These are phyloP conservation scores for Hamamelis virginiana DNA, from an alignment of 164 flowering plant genomes.

Conservation along the genomic window DNA sequence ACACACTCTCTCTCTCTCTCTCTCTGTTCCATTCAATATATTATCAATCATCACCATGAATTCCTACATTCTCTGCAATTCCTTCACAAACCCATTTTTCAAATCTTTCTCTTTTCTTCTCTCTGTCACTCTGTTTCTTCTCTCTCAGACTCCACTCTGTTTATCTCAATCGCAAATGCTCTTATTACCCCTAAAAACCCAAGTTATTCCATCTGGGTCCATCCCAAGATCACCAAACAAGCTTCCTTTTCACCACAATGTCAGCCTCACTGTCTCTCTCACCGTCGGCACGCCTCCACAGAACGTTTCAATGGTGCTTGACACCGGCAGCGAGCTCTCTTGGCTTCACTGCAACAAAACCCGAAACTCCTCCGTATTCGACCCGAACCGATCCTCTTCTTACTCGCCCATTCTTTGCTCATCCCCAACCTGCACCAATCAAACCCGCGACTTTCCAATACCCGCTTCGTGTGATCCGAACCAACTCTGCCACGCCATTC, in stretches of 20 bases:
- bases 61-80: conserved; percentile 5
- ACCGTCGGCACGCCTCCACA: conserved; percentile 81
- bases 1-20: no score
- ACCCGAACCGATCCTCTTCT: conserved; percentile 55
- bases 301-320: conserved; percentile 69
- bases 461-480: conserved; percentile 70
- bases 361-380: conserved; percentile 31
- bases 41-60: conserved; percentile 1
- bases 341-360: conserved; percentile 64
- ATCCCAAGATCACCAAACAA: conserved; percentile 42
- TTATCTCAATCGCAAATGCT: conserved; percentile 20
- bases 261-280: conserved; percentile 55
- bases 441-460: conserved; percentile 52
- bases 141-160: conserved; percentile 2
- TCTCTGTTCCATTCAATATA: neutral
- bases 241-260: conserved; percentile 64
- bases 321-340: conserved; percentile 89
- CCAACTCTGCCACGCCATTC: conserved; percentile 57
- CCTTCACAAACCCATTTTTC: conserved; percentile 1
- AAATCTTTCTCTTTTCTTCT: neutral
- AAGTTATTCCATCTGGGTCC: conserved; percentile 33
- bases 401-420: conserved; percentile 56
- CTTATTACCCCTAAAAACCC: conserved; percentile 55
- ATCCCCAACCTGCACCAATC: conserved; percentile 53
- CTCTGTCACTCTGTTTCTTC: neutral